Conservation (phyloP, 352 stramenopile genomes). For the Blastocystis sp. region DNA sequence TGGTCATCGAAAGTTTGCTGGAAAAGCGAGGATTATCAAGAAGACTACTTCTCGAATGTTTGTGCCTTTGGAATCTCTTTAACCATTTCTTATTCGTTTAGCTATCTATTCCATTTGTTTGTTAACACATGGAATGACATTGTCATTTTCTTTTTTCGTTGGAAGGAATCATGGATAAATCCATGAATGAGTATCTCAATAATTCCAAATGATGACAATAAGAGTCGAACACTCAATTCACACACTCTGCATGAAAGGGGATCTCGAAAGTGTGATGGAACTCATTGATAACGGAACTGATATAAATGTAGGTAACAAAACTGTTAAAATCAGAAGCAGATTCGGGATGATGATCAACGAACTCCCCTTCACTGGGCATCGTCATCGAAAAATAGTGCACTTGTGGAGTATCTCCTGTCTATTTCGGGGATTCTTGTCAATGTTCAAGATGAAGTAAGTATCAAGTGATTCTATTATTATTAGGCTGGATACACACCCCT, state of each 20-base stretch:
- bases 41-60: background rate
- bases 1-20: background rate
- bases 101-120: background rate
- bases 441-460: conserved; percentile 4
- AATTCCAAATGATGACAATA: background rate
- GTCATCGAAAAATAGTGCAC: conserved; percentile 38
- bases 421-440: conserved; percentile 1
- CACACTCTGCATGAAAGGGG: conserved; percentile 3
- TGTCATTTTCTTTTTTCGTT: background rate
- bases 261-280: conserved; percentile 24
- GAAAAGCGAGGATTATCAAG: background rate
- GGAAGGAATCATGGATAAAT: conserved; percentile 32
- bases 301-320: background rate
- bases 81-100: background rate
- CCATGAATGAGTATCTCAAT: conserved; percentile 14
- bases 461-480: background rate
- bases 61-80: background rate
- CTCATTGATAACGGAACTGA: conserved; percentile 9
- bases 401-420: conserved; percentile 3
- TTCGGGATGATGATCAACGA: conserved; percentile 19
- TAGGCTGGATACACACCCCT: conserved; percentile 41
- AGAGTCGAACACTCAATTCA: conserved; percentile 50
- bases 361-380: conserved; percentile 47
- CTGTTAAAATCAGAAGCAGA: background rate
- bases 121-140: no score